Conservation (phyloP, 768 basidiomycete species). For the Russula ochroleuca region DNA sequence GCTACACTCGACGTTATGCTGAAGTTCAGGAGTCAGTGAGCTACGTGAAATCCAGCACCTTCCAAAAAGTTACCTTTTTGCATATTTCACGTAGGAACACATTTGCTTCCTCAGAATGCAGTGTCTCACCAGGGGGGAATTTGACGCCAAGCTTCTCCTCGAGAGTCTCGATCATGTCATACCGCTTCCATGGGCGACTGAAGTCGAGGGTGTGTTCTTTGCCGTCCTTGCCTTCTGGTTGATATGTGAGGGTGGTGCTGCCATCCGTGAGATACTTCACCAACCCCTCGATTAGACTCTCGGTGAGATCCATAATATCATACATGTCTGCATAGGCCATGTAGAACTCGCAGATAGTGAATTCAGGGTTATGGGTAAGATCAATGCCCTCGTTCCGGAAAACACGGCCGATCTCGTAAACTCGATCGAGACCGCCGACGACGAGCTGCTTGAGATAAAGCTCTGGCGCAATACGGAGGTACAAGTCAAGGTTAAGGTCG, state of each 20-base stretch:
- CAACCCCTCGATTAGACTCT: slow-evolving; percentile 82
- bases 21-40: slow-evolving; percentile 2
- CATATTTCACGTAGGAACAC: slow-evolving; percentile 82
- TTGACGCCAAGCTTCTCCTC: slow-evolving; percentile 89
- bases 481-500: slow-evolving; percentile 93
- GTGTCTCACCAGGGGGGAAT: slow-evolving; percentile 89
- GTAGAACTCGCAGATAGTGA: slow-evolving; percentile 99
- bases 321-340: slow-evolving; percentile 99
- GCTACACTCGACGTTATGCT: slow-evolving; percentile 96
- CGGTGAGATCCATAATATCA: slow-evolving; percentile 97
- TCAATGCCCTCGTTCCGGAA: slow-evolving; percentile 99
- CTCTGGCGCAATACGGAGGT: slow-evolving; percentile 96
- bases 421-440: slow-evolving; percentile 95
- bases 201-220: slow-evolving; percentile 80
- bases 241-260: slow-evolving; percentile 73
- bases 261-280: slow-evolving; percentile 84
- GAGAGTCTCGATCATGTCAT: slow-evolving; percentile 95
- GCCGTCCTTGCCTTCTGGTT: slow-evolving; percentile 91
- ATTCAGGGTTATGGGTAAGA: slow-evolving; percentile 98
- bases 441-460: slow-evolving; percentile 96
- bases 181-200: slow-evolving; percentile 92
- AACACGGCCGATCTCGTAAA: slow-evolving; percentile 97
- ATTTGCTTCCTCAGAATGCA: slow-evolving; percentile 86
- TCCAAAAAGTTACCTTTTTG: slow-evolving; percentile 55
- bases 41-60: neutral